phyloP scores from a whole-genome alignment of 2,329 filamentous ascomycete genomes.

The Moelleriella libera region DNA sequence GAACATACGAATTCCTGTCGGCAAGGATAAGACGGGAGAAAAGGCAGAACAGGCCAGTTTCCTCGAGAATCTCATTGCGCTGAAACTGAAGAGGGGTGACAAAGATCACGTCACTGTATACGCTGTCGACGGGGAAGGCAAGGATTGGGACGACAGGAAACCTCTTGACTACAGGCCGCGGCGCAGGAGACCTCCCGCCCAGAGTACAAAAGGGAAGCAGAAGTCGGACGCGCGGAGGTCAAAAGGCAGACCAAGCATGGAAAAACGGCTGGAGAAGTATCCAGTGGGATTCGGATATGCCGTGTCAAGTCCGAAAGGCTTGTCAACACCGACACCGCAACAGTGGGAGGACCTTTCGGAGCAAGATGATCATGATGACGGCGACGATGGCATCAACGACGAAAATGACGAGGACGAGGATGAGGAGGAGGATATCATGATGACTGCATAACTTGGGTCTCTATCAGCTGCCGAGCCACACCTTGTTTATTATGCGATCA shows the following conservation, averaged over 20 bases:
- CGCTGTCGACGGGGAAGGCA: constrained; percentile 28
- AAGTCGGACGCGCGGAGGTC: constrained; percentile 4
- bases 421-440: constrained; percentile 12
- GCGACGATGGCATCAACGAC: constrained; percentile 11
- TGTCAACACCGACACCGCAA: constrained; percentile 20
- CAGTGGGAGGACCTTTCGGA: constrained; percentile 17
- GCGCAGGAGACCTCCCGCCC: constrained; percentile 7
- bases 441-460: constrained; percentile 7
- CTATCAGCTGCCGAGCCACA: too few relatives aligned
- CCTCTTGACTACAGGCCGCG: constrained; percentile 25
- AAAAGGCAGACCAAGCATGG: neutral
- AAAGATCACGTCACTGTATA: constrained; percentile 50
- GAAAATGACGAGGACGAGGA: constrained; percentile 9
- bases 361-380: constrained; percentile 10
- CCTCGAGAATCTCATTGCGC: constrained; percentile 47
- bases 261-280: constrained; percentile 4
- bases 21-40: constrained; percentile 31
- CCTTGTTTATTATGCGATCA: too few relatives aligned
- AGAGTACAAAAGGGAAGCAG: constrained; percentile 1
- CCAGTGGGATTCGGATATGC: constrained; percentile 9
- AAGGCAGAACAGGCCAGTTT: constrained; percentile 39
- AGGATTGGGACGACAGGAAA: constrained; percentile 25
- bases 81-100: constrained; percentile 52
- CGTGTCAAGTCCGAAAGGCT: constrained; percentile 1
- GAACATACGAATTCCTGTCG: constrained; percentile 29